phyloP scores from a whole-genome alignment of 345 rosid species.

The Hypericum perforatum region DNA sequence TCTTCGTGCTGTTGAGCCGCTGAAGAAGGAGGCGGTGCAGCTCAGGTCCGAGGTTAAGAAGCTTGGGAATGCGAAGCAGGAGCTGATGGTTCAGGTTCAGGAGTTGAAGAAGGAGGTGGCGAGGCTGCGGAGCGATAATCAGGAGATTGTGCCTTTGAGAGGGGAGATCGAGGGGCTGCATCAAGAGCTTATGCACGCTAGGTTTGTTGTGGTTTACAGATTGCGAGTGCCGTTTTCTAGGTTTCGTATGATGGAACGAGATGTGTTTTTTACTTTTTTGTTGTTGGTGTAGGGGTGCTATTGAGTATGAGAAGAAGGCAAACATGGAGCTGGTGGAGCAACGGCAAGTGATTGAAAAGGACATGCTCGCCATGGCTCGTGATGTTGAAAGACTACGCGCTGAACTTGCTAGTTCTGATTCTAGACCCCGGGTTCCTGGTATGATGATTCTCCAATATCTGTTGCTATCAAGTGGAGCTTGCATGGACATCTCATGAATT shows the following conservation, averaged over 20 bases:
- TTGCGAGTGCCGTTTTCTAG: too few species aligned
- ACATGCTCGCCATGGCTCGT: slow-evolving; percentile 91
- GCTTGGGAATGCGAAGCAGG: slow-evolving; percentile 56
- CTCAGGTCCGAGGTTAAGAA: slow-evolving; percentile 67
- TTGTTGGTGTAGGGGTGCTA: slow-evolving; percentile 42
- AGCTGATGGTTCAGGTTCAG: slow-evolving; percentile 62
- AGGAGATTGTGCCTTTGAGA: slow-evolving; percentile 56
- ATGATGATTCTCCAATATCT: slow-evolving; percentile 10
- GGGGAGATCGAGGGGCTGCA: slow-evolving; percentile 62
- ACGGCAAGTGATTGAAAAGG: slow-evolving; percentile 90
- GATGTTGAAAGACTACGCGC: slow-evolving; percentile 94
- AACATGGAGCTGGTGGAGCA: slow-evolving; percentile 88
- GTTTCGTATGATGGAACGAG: too few species aligned
- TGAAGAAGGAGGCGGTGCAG: slow-evolving; percentile 63
- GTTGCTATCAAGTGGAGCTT: slow-evolving; percentile 11
- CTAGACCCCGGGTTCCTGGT: slow-evolving; percentile 72
- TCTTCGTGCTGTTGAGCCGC: slow-evolving; percentile 67
- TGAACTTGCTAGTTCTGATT: slow-evolving; percentile 52
- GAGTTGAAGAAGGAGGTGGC: slow-evolving; percentile 52
- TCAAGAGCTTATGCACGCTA: slow-evolving; percentile 84
- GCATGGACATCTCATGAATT: slow-evolving; percentile 11
- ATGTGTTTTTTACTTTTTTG: neutral
- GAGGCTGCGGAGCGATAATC: slow-evolving; percentile 61
- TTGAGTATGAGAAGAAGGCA: slow-evolving; percentile 90
- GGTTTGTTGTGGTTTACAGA: slow-evolving; percentile 31